A percentile compares a stretch with the other conserved stretches of the same genome.
Evolutionary conservation across 441 rosid species (phyloP).

Genomic region (Erodium trifolium): DNA sequence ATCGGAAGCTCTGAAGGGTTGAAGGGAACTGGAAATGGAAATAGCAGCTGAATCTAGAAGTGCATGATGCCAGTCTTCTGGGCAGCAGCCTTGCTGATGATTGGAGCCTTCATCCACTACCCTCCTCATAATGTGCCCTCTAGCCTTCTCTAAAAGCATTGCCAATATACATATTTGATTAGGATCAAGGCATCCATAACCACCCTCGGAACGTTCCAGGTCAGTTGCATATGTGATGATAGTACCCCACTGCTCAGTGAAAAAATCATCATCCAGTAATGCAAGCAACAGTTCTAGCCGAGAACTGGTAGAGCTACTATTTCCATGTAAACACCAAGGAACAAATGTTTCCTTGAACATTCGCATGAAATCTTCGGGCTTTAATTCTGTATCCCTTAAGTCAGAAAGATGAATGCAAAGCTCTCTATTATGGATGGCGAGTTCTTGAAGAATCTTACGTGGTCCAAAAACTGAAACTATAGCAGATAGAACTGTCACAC

Average conservation of each 20-base stretch:
- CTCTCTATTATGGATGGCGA: slow-evolving; percentile 29
- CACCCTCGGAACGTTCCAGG: slow-evolving; percentile 29
- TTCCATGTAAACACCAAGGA: slow-evolving; percentile 73
- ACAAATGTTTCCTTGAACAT: slow-evolving; percentile 61
- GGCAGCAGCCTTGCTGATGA: slow-evolving; percentile 35
- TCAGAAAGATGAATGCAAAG: slow-evolving; percentile 21
- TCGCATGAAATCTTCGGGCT: slow-evolving; percentile 41
- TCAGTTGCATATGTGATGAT: slow-evolving; percentile 47
- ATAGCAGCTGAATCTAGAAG: slow-evolving; percentile 76
- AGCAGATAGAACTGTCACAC: slow-evolving; percentile 57
- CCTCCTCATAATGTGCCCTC: slow-evolving; percentile 43
- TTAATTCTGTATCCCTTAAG: slow-evolving; percentile 32
- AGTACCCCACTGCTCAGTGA: slow-evolving; percentile 68
- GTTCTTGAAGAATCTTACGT: slow-evolving; percentile 37
- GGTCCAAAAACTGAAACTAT: slow-evolving; percentile 80
- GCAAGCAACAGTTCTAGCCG: slow-evolving; percentile 72
- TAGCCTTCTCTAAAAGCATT: slow-evolving; percentile 62
- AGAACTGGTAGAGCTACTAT: slow-evolving; percentile 38
- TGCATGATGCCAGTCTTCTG: slow-evolving; percentile 64
- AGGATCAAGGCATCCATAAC: slow-evolving; percentile 27
- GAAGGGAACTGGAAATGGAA: slow-evolving; percentile 39
- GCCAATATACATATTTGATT: slow-evolving; percentile 37
- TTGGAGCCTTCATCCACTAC: slow-evolving; percentile 30
- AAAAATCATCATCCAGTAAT: slow-evolving; percentile 69
- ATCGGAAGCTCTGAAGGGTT: slow-evolving; percentile 37